Conservation (phyloP, 2,329 filamentous ascomycete genomes). For the Ceratocystis huliohia region DNA sequence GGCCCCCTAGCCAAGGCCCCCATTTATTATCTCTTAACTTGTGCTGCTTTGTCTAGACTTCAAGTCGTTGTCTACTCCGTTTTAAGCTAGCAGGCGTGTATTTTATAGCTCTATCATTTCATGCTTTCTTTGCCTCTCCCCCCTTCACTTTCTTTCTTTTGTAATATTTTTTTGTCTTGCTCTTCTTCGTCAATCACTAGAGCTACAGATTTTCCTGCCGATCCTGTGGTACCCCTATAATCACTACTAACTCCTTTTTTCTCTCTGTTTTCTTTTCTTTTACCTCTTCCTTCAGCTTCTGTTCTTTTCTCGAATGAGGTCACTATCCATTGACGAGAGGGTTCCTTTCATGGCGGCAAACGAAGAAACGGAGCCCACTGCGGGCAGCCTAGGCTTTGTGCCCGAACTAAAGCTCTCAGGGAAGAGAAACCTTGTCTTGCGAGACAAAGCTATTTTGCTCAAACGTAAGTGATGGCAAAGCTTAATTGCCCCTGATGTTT, state of each 20-base stretch:
- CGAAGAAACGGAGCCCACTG: constrained; percentile 11
- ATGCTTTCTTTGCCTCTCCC: not conserved
- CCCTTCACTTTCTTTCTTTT: not conserved
- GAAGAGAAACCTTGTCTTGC: constrained; percentile 21
- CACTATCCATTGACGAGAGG: constrained; percentile 14
- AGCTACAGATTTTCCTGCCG: not conserved
- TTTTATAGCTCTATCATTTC: not conserved
- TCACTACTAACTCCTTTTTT: not conserved
- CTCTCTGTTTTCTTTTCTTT: not conserved
- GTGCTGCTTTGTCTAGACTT: not conserved
- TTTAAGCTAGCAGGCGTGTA: not conserved
- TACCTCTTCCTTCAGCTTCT: not conserved
- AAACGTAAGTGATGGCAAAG: constrained; percentile 22
- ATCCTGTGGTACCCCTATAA: not conserved
- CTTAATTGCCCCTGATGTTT: not conserved
- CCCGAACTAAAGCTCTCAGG: constrained; percentile 21
- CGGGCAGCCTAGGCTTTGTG: not conserved
- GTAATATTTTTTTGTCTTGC: not conserved
- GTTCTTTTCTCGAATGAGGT: constrained; percentile 8
- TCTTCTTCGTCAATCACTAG: not conserved
- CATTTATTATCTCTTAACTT: not conserved
- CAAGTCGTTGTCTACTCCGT: not conserved
- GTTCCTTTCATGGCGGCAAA: constrained; percentile 19
- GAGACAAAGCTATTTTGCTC: constrained; percentile 22
- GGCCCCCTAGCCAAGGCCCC: not conserved